Evolutionary conservation across 805 yeast species (phyloP).

Genomic region (Kluyveromyces dobzhanskii): DNA sequence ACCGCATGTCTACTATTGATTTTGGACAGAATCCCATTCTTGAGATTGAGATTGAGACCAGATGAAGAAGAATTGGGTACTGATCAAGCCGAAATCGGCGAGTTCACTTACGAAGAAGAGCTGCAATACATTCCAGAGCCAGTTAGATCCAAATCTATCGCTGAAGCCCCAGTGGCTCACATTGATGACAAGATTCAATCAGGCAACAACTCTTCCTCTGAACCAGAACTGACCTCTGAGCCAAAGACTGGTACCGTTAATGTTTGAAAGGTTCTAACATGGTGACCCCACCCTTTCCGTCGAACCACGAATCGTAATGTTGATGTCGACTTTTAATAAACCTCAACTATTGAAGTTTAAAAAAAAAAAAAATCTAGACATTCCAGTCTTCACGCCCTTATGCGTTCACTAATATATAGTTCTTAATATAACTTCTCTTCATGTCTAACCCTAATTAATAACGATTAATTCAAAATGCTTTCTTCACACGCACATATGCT

Average conservation of each 20-base stretch:
- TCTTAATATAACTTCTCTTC: too few species aligned
- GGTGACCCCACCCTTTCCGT: too few species aligned
- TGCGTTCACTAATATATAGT: too few species aligned
- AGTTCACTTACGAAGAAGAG: slow-evolving; percentile 64
- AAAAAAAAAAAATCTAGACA: too few species aligned
- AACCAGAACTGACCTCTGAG: neutral
- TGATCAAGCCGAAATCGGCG: slow-evolving; percentile 87
- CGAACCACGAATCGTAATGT: too few species aligned
- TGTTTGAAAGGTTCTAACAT: too few species aligned
- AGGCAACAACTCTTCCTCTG: slow-evolving; percentile 1
- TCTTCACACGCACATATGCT: too few species aligned
- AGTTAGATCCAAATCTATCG: slow-evolving; percentile 47
- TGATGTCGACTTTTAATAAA: too few species aligned
- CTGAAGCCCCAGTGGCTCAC: slow-evolving; percentile 16
- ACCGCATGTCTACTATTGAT: slow-evolving; percentile 58
- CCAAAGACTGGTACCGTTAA: slow-evolving; percentile 2
- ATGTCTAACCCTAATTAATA: too few species aligned
- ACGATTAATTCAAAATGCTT: too few species aligned
- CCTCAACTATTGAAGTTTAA: too few species aligned
- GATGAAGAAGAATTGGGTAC: slow-evolving; percentile 87
- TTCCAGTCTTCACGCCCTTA: too few species aligned
- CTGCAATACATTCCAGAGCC: slow-evolving; percentile 70
- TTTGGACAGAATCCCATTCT: slow-evolving; percentile 71
- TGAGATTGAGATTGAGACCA: slow-evolving; percentile 72
- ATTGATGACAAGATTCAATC: slow-evolving; percentile 30